Evolutionary conservation across 495 filamentous ascomycete species (phyloP).

Genomic region (Aspergillus sclerotiicarbonarius): DNA sequence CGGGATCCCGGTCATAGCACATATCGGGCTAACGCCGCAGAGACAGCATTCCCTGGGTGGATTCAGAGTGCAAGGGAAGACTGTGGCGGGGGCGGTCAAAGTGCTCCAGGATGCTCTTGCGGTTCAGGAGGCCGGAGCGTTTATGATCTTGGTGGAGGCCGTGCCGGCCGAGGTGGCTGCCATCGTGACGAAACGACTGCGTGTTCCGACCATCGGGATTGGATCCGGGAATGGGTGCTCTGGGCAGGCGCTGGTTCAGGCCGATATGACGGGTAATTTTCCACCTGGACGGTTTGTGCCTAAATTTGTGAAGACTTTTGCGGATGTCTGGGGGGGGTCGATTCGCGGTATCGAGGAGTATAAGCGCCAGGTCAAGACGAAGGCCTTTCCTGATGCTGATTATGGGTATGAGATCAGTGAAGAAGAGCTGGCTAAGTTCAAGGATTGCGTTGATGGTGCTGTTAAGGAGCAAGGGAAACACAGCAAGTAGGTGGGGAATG

Average conservation of each 20-base stretch:
- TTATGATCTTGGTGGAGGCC: slow-evolving; percentile 83
- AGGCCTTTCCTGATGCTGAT: too few species aligned
- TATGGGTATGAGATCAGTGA: too few species aligned
- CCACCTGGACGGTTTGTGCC: slow-evolving; percentile 97
- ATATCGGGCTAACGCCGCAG: slow-evolving; percentile 92
- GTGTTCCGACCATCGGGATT: slow-evolving; percentile 93
- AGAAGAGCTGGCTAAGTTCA: too few species aligned
- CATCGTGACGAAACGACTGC: slow-evolving; percentile 77
- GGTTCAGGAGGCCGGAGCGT: slow-evolving; percentile 86
- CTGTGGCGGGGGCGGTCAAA: slow-evolving; percentile 62
- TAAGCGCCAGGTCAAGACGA: slow-evolving; percentile 73
- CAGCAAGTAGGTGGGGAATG: too few species aligned
- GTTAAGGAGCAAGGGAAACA: too few species aligned
- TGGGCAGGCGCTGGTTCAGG: slow-evolving; percentile 92
- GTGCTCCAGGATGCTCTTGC: slow-evolving; percentile 82
- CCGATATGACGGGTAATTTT: slow-evolving; percentile 94
- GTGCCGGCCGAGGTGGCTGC: slow-evolving; percentile 81
- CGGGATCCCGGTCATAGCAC: slow-evolving; percentile 92
- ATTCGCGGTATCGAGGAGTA: slow-evolving; percentile 77
- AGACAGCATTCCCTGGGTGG: slow-evolving; percentile 88
- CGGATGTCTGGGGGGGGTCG: slow-evolving; percentile 84
- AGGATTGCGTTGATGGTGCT: too few species aligned
- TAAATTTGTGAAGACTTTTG: slow-evolving; percentile 90
- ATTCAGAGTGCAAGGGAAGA: slow-evolving; percentile 94
- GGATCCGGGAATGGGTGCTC: slow-evolving; percentile 91